A percentile compares a stretch with the other conserved stretches of the same genome.
phyloP scores from a whole-genome alignment of 345 rosid genomes.

The Gossypium mustelinum region DNA sequence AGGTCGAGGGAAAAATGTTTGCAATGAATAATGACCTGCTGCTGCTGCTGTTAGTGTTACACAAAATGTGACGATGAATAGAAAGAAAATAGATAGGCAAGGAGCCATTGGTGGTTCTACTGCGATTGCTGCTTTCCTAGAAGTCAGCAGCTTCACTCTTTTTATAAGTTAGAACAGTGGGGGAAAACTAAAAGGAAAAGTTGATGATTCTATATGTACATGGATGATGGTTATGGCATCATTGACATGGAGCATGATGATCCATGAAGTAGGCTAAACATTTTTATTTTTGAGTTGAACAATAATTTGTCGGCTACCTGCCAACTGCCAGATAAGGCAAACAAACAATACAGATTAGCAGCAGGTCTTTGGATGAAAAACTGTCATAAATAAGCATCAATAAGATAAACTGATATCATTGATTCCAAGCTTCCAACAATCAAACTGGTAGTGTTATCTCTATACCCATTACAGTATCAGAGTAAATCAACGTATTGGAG shows the following conservation, averaged over 20 bases:
- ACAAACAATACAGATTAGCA: not conserved
- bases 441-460: no score
- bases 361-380: not conserved
- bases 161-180: not conserved
- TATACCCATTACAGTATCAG: no score
- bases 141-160: not conserved
- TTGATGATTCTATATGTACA: not conserved
- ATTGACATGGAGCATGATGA: not conserved
- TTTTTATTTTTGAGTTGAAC: not conserved
- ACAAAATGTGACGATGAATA: conserved; percentile 16
- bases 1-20: conserved; percentile 31
- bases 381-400: not conserved
- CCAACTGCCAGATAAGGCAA: conserved; percentile 1
- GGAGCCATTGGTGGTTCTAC: conserved; percentile 21
- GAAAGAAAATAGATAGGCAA: conserved; percentile 18
- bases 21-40: conserved; percentile 16
- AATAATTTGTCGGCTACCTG: conserved; percentile 5
- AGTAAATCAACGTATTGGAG: no score
- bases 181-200: not conserved
- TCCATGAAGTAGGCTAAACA: not conserved
- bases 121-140: not conserved
- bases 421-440: not conserved
- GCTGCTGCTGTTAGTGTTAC: conserved; percentile 16
- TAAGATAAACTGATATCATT: not conserved
- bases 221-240: not conserved